phyloP scores from a whole-genome alignment of 768 basidiomycete genomes.

The Heimioporus sp. region DNA sequence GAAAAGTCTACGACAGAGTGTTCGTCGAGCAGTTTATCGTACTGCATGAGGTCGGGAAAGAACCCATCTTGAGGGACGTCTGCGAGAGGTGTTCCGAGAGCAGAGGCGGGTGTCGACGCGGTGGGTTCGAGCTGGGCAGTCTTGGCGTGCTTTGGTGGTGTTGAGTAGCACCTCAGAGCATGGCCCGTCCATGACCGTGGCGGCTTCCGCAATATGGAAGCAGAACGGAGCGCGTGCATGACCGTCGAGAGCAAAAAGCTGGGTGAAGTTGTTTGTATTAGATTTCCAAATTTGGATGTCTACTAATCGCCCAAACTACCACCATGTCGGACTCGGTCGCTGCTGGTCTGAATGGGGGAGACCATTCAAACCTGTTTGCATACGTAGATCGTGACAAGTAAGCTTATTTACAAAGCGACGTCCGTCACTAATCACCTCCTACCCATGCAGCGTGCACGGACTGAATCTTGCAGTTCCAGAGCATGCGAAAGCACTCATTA shows the following conservation, averaged over 20 bases:
- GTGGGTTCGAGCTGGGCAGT: conserved; percentile 3
- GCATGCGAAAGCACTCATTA: conserved; percentile 71
- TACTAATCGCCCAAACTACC: conserved; percentile 3
- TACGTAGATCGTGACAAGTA: conserved; percentile 69
- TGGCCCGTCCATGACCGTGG: conserved; percentile 4
- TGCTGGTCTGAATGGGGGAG: conserved; percentile 44
- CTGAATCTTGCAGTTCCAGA: conserved; percentile 81
- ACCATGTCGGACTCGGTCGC: conserved; percentile 36
- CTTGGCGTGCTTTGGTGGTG: conserved; percentile 4
- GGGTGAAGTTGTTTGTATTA: too few relatives aligned
- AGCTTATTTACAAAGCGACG: conserved; percentile 13
- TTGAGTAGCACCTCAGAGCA: conserved; percentile 15
- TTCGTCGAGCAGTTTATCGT: conserved; percentile 61
- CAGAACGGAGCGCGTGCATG: conserved; percentile 29
- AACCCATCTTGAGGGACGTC: conserved; percentile 25
- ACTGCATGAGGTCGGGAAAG: conserved; percentile 61
- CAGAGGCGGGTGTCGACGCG: conserved; percentile 6
- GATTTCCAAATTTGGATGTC: conserved; percentile 15
- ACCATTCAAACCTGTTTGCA: conserved; percentile 53
- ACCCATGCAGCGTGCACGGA: conserved; percentile 62
- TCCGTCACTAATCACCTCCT: background rate
- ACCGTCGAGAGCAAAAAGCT: background rate
- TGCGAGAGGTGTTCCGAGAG: conserved; percentile 15
- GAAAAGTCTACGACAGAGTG: conserved; percentile 53
- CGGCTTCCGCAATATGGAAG: conserved; percentile 11